phyloP scores from a whole-genome alignment of 257 asterid species.

The Capsicum pubescens region DNA sequence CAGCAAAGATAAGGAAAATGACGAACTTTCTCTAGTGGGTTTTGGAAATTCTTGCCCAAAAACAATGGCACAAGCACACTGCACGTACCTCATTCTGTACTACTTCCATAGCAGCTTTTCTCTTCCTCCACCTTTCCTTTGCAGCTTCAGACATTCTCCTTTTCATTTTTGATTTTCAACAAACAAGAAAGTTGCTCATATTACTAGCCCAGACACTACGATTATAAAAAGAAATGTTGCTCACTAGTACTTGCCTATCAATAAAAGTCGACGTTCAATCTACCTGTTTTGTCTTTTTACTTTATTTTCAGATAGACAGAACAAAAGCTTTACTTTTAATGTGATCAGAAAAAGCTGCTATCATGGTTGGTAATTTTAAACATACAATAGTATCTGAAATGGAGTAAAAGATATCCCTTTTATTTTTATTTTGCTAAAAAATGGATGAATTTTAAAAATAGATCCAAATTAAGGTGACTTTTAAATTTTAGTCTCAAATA shows the following conservation, averaged over 20 bases:
- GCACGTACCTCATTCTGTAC: not conserved
- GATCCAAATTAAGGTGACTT: no score
- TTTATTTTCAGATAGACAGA: not conserved
- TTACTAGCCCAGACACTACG: no score
- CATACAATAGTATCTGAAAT: no score
- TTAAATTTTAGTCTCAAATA: no score
- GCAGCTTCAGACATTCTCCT: not conserved
- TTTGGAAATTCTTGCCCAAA: not conserved
- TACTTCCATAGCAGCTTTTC: not conserved
- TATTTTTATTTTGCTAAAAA: no score
- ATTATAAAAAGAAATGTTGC: no score
- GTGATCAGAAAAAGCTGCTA: not conserved
- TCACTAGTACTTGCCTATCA: no score
- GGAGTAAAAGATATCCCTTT: no score
- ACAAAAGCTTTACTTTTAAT: not conserved
- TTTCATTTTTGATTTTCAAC: not conserved
- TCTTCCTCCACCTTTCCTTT: slow-evolving; percentile 11
- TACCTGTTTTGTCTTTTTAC: not conserved
- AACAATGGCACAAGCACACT: not conserved
- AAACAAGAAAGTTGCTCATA: not conserved
- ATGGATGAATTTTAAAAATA: no score
- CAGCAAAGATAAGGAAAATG: not conserved
- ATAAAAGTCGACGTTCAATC: not conserved
- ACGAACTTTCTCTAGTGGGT: not conserved
- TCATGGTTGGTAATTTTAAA: no score